phyloP scores from a whole-genome alignment of 2,329 filamentous ascomycete species.

The Drechslerella stenobrocha region DNA sequence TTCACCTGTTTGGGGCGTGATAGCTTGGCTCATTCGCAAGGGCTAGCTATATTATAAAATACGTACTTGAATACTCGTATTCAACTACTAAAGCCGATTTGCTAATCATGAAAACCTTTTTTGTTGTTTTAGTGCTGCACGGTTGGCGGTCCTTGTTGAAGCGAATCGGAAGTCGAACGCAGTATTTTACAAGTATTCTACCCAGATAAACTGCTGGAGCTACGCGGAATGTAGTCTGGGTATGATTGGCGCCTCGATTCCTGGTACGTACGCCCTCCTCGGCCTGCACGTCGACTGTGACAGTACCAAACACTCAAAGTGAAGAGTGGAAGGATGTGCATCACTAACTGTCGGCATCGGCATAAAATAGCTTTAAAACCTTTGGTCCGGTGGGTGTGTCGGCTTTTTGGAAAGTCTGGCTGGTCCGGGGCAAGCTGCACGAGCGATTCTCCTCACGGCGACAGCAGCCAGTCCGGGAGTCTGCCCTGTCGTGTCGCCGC shows the following conservation, averaged over 20 bases:
- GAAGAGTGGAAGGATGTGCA: neutral
- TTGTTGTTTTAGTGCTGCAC: slow-evolving; percentile 10
- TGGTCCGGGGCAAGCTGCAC: slow-evolving; percentile 15
- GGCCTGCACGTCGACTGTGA: neutral
- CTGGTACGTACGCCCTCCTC: slow-evolving; percentile 8
- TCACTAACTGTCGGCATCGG: no score
- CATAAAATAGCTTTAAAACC: slow-evolving; percentile 28
- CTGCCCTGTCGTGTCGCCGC: slow-evolving; percentile 10
- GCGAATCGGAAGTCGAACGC: slow-evolving; percentile 5
- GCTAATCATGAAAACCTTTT: no score
- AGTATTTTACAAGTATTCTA: slow-evolving; percentile 18
- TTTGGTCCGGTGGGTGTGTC: slow-evolving; percentile 17
- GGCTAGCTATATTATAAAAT: no score
- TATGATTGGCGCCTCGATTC: slow-evolving; percentile 36
- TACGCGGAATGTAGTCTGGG: slow-evolving; percentile 32
- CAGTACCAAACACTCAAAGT: neutral
- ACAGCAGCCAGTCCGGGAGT: slow-evolving; percentile 1
- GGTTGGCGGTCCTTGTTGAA: slow-evolving; percentile 20
- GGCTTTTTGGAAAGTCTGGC: neutral
- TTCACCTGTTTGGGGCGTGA: neutral
- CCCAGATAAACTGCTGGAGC: slow-evolving; percentile 18
- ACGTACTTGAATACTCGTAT: no score
- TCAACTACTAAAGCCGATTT: no score
- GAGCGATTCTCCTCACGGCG: slow-evolving; percentile 3
- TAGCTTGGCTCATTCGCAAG: no score